Evolutionary conservation across 169 alveolate species (phyloP).

Genomic region (Plasmodium blacklocki): DNA sequence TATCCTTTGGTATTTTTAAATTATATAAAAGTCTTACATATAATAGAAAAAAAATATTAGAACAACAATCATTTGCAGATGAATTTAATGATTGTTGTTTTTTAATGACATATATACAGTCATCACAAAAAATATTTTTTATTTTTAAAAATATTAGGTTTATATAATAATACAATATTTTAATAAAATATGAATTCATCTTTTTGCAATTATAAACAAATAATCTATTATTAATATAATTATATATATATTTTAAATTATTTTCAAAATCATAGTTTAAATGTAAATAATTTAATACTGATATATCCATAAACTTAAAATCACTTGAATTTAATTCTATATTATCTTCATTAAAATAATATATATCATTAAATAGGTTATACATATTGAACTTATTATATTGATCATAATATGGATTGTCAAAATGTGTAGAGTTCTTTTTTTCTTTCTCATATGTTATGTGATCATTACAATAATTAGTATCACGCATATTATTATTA

Average conservation of each 20-base stretch:
- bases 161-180: conserved; percentile 64
- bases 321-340: neutral
- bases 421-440: neutral
- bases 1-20: conserved; percentile 49
- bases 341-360: neutral
- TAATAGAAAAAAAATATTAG: conserved; percentile 52
- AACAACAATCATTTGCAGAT: conserved; percentile 72
- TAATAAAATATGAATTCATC: conserved; percentile 72
- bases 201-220: conserved; percentile 41
- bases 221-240: conserved; percentile 53
- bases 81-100: conserved; percentile 66
- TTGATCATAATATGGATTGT: no score
- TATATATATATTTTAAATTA: conserved; percentile 38
- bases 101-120: conserved; percentile 69
- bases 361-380: neutral
- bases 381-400: neutral
- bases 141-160: conserved; percentile 51
- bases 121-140: conserved; percentile 77
- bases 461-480: neutral
- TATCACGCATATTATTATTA: neutral
- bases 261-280: conserved; percentile 62
- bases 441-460: neutral
- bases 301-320: conserved; percentile 38
- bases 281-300: conserved; percentile 66
- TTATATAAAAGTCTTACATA: conserved; percentile 36